A percentile compares a stretch with the other conserved stretches of the same genome.
Conservation (phyloP, 108 stramenopile species). For the Mayamaea pseudoterrestris region DNA sequence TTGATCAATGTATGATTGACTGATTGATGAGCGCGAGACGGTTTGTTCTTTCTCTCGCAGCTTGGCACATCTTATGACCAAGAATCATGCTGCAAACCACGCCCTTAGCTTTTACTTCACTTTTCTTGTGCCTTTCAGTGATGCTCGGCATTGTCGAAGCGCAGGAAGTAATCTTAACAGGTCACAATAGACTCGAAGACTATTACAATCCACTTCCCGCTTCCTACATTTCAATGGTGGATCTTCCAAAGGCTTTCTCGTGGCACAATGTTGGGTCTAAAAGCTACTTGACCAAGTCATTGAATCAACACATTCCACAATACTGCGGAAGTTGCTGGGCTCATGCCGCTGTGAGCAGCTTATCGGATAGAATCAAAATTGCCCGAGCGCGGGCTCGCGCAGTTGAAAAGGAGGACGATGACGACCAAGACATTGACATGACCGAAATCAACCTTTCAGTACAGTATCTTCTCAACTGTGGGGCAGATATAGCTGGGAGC, state of each 20-base stretch:
- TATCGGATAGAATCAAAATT: conserved; percentile 90
- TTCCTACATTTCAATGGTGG: conserved; percentile 43
- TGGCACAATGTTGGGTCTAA: conserved; percentile 73
- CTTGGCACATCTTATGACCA: no score
- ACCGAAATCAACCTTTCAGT: conserved; percentile 54
- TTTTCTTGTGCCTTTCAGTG: neutral
- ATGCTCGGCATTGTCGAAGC: neutral
- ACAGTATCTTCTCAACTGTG: conserved; percentile 59
- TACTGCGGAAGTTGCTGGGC: conserved; percentile 90
- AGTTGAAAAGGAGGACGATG: neutral
- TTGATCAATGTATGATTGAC: neutral
- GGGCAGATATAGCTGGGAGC: conserved; percentile 35
- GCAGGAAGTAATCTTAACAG: conserved; percentile 5
- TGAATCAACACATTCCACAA: conserved; percentile 86
- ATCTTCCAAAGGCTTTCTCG: conserved; percentile 63
- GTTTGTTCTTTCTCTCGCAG: neutral
- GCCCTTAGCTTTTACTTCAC: neutral
- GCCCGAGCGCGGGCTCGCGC: conserved; percentile 20
- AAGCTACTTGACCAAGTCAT: conserved; percentile 53
- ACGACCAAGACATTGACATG: neutral
- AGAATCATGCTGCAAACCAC: neutral
- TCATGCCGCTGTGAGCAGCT: conserved; percentile 61
- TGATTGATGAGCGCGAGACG: neutral
- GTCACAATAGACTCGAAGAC: neutral
- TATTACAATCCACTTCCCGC: conserved; percentile 40